phyloP scores from a whole-genome alignment of 164 flowering plant species.

The Buxus sempervirens region DNA sequence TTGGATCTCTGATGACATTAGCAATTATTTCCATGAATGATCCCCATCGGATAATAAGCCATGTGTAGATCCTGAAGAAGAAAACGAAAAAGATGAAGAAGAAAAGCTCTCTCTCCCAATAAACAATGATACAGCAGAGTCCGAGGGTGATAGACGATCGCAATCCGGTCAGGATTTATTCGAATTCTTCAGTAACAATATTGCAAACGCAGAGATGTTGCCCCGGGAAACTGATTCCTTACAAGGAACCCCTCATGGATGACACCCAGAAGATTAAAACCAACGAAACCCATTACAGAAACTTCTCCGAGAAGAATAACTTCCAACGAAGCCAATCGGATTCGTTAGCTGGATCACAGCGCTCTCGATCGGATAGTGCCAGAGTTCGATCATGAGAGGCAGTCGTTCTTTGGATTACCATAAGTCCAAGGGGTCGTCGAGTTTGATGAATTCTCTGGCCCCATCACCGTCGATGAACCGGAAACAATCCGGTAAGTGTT shows the following conservation, averaged over 20 bases:
- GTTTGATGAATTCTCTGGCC: slow-evolving; percentile 3
- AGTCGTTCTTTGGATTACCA: slow-evolving; percentile 39
- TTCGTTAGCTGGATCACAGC: slow-evolving; percentile 28
- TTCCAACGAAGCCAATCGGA: slow-evolving; percentile 28
- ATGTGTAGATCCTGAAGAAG: no score
- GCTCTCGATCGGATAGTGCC: slow-evolving; percentile 17
- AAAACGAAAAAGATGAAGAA: slow-evolving; percentile 18
- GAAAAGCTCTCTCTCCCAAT: slow-evolving; percentile 31
- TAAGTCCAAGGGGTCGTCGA: slow-evolving; percentile 23
- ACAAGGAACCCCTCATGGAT: slow-evolving; percentile 2
- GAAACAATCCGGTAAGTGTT: slow-evolving; percentile 8
- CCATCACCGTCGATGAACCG: slow-evolving; percentile 3
- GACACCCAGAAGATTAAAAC: not conserved
- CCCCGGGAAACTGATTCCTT: slow-evolving; percentile 57
- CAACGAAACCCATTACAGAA: not conserved
- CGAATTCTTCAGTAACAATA: slow-evolving; percentile 50
- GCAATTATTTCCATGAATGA: no score
- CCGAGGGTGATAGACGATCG: not conserved
- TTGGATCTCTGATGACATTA: no score
- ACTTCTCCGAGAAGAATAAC: not conserved
- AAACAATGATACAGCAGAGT: slow-evolving; percentile 3
- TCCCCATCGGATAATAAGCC: no score
- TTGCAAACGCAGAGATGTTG: slow-evolving; percentile 23
- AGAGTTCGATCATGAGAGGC: slow-evolving; percentile 18
- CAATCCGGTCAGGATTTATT: slow-evolving; percentile 36